Evolutionary conservation across 805 yeast species (phyloP).

Genomic region (Yamadazyma nakazawae): DNA sequence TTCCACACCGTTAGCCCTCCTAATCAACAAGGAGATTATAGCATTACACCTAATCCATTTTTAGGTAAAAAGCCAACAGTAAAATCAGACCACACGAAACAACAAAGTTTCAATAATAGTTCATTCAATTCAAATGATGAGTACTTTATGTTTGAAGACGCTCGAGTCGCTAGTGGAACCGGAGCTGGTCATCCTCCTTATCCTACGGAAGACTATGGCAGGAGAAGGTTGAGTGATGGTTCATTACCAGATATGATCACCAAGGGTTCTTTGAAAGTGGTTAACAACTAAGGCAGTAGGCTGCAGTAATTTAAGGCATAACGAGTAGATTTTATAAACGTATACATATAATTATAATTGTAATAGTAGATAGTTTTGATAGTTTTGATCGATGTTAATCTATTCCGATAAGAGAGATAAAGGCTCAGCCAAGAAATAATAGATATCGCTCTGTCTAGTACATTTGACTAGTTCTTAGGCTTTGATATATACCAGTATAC

Average conservation of each 20-base stretch:
- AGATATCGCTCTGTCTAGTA: too few relatives aligned
- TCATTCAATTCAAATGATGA: constrained; percentile 22
- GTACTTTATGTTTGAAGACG: constrained; percentile 16
- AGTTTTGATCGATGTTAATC: too few relatives aligned
- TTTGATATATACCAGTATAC: too few relatives aligned
- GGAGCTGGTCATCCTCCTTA: constrained; percentile 7
- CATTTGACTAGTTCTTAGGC: too few relatives aligned
- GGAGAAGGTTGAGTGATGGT: constrained; percentile 52
- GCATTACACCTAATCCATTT: constrained; percentile 22
- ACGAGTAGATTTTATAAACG: constrained; percentile 1
- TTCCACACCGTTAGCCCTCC: constrained; percentile 7
- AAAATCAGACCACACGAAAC: constrained; percentile 15
- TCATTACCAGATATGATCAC: constrained; percentile 50
- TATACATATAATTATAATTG: background rate
- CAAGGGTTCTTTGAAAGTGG: constrained; percentile 50
- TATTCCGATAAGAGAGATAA: too few relatives aligned
- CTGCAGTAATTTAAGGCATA: background rate
- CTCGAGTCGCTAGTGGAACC: background rate
- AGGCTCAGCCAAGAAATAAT: too few relatives aligned
- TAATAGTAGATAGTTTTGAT: background rate
- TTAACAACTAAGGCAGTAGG: constrained; percentile 26
- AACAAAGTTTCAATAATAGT: constrained; percentile 15
- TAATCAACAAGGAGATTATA: constrained; percentile 3
- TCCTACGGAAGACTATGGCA: constrained; percentile 34
- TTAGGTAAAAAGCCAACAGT: constrained; percentile 20